Conservation (phyloP, 2,329 filamentous ascomycete genomes). For the Botrytis fabae region DNA sequence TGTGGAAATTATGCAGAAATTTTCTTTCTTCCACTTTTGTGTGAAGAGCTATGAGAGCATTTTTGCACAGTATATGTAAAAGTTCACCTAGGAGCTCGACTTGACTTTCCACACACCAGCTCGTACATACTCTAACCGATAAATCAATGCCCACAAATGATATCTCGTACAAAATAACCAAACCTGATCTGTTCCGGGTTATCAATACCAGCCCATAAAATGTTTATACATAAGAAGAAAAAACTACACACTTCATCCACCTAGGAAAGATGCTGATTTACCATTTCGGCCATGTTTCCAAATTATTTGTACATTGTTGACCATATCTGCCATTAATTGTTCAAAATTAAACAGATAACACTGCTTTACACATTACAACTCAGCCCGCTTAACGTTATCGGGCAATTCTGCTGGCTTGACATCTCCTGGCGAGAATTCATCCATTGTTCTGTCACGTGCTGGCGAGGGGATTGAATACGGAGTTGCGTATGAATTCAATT, state of each 20-base stretch:
- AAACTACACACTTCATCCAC: neutral
- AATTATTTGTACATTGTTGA: neutral
- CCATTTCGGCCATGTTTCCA: neutral
- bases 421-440: neutral
- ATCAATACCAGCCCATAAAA: neutral
- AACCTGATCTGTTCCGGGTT: too few relatives aligned
- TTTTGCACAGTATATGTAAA: neutral
- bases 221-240: neutral
- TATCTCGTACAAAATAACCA: neutral
- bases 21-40: too few relatives aligned
- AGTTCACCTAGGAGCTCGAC: neutral
- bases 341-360: too few relatives aligned
- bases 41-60: too few relatives aligned
- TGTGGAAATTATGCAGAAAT: too few relatives aligned
- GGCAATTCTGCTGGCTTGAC: neutral
- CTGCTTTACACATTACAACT: neutral
- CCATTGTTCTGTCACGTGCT: neutral
- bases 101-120: neutral
- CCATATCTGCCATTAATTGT: too few relatives aligned
- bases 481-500: neutral
- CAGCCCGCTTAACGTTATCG: neutral
- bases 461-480: neutral
- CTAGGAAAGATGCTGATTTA: neutral
- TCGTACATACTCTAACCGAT: neutral
- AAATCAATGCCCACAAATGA: neutral